phyloP scores from a whole-genome alignment of 179 eudicot species.

The Beta corolliflora region DNA sequence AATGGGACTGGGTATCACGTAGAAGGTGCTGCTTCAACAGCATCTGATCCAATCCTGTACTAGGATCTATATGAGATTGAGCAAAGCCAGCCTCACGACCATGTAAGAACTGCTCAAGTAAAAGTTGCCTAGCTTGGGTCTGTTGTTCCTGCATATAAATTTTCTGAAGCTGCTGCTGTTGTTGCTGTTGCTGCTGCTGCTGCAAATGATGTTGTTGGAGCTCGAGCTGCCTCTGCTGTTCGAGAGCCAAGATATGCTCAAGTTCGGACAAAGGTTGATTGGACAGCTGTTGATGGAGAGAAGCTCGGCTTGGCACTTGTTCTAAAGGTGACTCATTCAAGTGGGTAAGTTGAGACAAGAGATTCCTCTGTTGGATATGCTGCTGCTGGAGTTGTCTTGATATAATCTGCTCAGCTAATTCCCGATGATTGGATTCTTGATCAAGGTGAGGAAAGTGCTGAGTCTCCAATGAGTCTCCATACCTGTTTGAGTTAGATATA shows the following conservation, averaged over 20 bases:
- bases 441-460: constrained; percentile 47
- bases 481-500: constrained; percentile 45
- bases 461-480: constrained; percentile 56
- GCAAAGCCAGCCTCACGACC: constrained; percentile 58
- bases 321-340: constrained; percentile 57
- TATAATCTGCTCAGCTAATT: constrained; percentile 60
- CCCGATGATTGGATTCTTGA: constrained; percentile 60
- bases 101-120: constrained; percentile 72
- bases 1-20: constrained; percentile 65
- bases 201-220: constrained; percentile 40
- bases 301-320: constrained; percentile 44
- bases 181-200: constrained; percentile 56
- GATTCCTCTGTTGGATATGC: constrained; percentile 55
- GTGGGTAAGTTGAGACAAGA: constrained; percentile 50
- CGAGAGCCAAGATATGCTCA: constrained; percentile 75
- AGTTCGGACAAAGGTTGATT: constrained; percentile 59
- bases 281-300: constrained; percentile 57
- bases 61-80: constrained; percentile 59
- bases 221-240: constrained; percentile 54
- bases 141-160: constrained; percentile 54
- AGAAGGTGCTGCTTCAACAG: constrained; percentile 71
- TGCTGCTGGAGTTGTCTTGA: constrained; percentile 55
- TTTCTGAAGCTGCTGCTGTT: constrained; percentile 46
- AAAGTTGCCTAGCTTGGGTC: constrained; percentile 66
- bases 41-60: constrained; percentile 57